A percentile compares a stretch with the other conserved stretches of the same genome.
Conservation (phyloP, 176 grass and related monocot genomes). For the Hordeum vulgare region DNA sequence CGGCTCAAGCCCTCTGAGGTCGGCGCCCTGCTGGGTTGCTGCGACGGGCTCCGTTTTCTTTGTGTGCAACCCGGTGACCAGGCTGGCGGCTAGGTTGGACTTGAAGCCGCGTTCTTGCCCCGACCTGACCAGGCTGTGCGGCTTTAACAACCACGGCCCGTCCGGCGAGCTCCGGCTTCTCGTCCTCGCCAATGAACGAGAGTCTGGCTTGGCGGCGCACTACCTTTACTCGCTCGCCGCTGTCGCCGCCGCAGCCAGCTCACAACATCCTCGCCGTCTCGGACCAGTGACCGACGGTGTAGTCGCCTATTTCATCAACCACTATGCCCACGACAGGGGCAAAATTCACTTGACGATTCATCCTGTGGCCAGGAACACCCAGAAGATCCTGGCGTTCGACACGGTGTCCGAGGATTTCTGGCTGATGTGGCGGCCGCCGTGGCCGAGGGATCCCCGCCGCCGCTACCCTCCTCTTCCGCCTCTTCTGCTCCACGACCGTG, state of each 20-base stretch:
- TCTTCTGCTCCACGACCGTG: too few relatives aligned
- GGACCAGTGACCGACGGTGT: not conserved
- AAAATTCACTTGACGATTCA: too few relatives aligned
- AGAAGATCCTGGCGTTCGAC: too few relatives aligned
- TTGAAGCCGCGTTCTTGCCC: not conserved
- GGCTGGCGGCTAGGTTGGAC: too few relatives aligned
- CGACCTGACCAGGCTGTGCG: not conserved
- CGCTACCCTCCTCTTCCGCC: too few relatives aligned
- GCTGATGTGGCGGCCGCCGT: not conserved
- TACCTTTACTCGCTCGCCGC: not conserved
- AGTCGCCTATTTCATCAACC: too few relatives aligned
- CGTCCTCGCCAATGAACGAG: not conserved
- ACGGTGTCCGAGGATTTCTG: not conserved
- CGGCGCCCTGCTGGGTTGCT: too few relatives aligned
- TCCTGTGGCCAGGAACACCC: too few relatives aligned
- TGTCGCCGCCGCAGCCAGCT: not conserved
- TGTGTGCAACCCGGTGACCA: too few relatives aligned
- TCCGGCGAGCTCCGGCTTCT: slow-evolving; percentile 13
- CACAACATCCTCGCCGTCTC: not conserved
- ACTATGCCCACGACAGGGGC: too few relatives aligned
- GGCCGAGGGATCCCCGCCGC: not conserved
- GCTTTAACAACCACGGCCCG: not conserved
- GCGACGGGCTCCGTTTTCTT: too few relatives aligned
- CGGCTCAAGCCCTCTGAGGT: too few relatives aligned
- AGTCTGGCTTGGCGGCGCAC: not conserved